phyloP scores from a whole-genome alignment of 208 protist species.

The Tritrichomonas musculus region DNA sequence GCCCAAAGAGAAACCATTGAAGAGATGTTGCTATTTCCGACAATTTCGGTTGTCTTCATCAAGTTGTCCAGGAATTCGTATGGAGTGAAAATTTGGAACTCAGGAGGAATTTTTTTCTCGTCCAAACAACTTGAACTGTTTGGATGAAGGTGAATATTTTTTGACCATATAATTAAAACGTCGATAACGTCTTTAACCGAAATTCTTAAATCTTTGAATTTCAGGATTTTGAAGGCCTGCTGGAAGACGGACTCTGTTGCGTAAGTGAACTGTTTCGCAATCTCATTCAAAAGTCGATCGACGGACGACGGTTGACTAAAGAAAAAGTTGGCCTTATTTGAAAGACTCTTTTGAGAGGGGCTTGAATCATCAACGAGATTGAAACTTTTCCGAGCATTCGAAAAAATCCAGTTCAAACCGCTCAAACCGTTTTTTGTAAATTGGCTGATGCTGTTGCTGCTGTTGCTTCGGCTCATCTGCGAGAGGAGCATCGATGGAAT shows the following conservation, averaged over 20 bases:
- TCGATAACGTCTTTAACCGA: neutral
- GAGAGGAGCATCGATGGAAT: too few species aligned
- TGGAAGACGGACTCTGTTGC: neutral
- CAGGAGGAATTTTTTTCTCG: neutral
- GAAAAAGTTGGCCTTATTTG: too few species aligned
- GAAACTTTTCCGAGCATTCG: too few species aligned
- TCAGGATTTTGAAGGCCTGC: neutral
- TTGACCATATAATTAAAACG: neutral
- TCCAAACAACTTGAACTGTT: neutral
- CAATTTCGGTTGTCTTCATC: neutral
- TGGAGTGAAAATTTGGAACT: neutral
- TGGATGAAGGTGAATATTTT: neutral
- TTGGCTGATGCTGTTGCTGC: too few species aligned
- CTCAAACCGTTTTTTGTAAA: too few species aligned
- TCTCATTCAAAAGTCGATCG: too few species aligned
- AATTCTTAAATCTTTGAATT: neutral
- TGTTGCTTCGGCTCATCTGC: too few species aligned
- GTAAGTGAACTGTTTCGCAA: too few species aligned
- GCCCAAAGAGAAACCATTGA: neutral
- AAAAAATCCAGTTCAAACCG: too few species aligned
- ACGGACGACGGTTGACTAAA: too few species aligned
- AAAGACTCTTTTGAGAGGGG: too few species aligned
- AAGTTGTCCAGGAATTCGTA: neutral
- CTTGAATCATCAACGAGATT: too few species aligned
- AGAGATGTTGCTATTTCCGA: neutral